Evolutionary conservation across 257 asterid species (phyloP), one percentile per base, ranked within the genome.

Genomic region (Przewalskia tangutica): DNA sequence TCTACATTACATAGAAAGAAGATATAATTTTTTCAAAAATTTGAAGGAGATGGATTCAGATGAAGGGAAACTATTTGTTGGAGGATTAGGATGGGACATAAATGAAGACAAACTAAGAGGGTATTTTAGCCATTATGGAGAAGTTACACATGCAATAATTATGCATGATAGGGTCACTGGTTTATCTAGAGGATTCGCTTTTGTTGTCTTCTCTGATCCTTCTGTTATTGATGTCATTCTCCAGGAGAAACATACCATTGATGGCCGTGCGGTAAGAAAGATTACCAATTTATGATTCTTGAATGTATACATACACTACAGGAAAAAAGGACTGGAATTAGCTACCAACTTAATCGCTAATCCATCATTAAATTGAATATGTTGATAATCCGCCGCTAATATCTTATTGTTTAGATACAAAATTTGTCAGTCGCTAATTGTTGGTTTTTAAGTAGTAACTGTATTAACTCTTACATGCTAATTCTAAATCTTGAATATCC

Each of bases 31-130:
- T 17, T 23, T 48, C 58, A 48, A 48, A 60, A 73, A 48, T 70
- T 68, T 65, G 20, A 36, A 65, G 54, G 27, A 66, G 8, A 93
- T 94, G 98, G 98, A 94, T 88, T 90, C 98, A 27, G 97, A 94
- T 91, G 97, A 91, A 75, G 98, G 97, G 14, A 94, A 94, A 91
- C 91, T 94, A 0, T 94, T 94, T 81, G 89, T 94, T 20, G 97
- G 98, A 17, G 98, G 98, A 84, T 91, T 94, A 67, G 91, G 97
- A 3, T 92, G 98, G 98, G 95, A 94, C 70, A 91, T 97, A 1
- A 48, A 86, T n/a, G 97, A 94, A 87, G 97, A 91, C n/a, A 92
- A 88, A 82, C 91, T 92, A 81, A 89, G 81, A 84, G 97, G 90
- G 58, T 89, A 92, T 84, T 94, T 94, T 58, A 89, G 90, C 77